A percentile compares a stretch with the other conserved stretches of the same genome.
Evolutionary conservation across 2,329 filamentous ascomycete genomes (phyloP).

Genomic region (Rhinocladiella mackenziei): DNA sequence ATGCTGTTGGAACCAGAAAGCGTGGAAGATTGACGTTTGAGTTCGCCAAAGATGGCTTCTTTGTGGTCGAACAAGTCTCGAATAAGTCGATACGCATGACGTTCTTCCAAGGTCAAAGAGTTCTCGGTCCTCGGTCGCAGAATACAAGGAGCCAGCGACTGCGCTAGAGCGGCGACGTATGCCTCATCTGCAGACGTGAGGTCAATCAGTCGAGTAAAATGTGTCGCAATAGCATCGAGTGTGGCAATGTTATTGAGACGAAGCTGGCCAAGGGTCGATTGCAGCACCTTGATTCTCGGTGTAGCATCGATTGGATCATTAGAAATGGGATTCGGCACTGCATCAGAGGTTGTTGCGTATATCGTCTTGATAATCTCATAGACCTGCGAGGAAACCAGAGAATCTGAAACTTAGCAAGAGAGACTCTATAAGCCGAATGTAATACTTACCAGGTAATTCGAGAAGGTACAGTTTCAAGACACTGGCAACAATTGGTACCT

Average conservation of each 20-base stretch:
- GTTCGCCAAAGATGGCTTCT: constrained; percentile 87
- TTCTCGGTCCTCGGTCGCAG: constrained; percentile 82
- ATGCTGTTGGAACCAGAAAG: constrained; percentile 22
- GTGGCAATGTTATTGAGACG: constrained; percentile 96
- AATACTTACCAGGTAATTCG: constrained; percentile 78
- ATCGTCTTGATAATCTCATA: constrained; percentile 99
- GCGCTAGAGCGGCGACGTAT: constrained; percentile 72
- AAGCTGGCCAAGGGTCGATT: constrained; percentile 91
- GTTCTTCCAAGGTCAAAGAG: constrained; percentile 91
- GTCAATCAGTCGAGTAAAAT: constrained; percentile 95
- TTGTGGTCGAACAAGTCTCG: constrained; percentile 92
- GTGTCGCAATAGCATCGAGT: constrained; percentile 96
- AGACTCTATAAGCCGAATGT: neutral
- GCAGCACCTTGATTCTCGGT: constrained; percentile 75
- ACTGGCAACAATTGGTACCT: constrained; percentile 89
- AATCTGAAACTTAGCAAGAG: constrained; percentile 58
- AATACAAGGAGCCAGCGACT: constrained; percentile 75
- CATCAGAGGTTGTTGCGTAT: constrained; percentile 77
- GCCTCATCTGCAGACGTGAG: constrained; percentile 91
- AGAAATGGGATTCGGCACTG: constrained; percentile 61
- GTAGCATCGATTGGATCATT: constrained; percentile 26
- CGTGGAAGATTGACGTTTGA: constrained; percentile 66
- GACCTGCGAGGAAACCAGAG: constrained; percentile 94
- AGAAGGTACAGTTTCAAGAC: constrained; percentile 90
- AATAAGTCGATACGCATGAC: constrained; percentile 83